Base-by-base conservation (phyloP, 331 rosid species). In the Rhamnella rubrinervis region DNA sequence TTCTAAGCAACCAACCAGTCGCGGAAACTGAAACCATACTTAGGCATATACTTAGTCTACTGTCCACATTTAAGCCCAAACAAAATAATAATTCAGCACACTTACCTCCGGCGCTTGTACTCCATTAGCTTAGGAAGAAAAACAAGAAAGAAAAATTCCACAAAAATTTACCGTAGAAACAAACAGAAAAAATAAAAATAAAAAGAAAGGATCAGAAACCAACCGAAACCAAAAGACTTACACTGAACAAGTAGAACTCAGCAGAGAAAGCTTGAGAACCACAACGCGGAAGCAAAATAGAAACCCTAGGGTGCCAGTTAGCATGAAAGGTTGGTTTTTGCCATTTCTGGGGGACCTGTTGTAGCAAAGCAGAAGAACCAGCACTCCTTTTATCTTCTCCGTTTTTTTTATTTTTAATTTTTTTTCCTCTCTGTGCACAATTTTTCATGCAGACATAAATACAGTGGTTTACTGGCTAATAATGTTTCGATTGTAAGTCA, bases 301-400 rank as follows among this genome's bases (percentile, higher is more conserved):
- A 63, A 73, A 62, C 72, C 55, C 68, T 59, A 63, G 63, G 46
- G 35, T 37, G 55, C 16, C 38, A 65, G 12, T 18, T 26, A 39
- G 51, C 9, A 61, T 9, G 52, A 52, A 25, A 71, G 21, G 23
- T 55, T 13, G 39, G 52, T 37, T 26, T 35, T 70, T 26, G 75
- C 61, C 65, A 63, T 55, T 70, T 47, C 49, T 20, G 53, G 65
- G 53, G 65, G 72, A 23, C 20, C 7, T n/a, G 57, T 26, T 55
- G 50, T 63, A 21, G 59, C 26, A 60, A 59, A 61, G 74, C 71
- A 28, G 66, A 62, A 35, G 70, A 49, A 16, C 63, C 63, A 50
- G 31, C 21, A 21, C 61, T 55, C 59, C 59, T 53, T 63, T 79
- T 70, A 79, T 59, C 73, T 70, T 39, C 77, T 77, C 14, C 74